Evolutionary conservation across 179 eudicot genomes (phyloP).

Genomic region (Sideroxylon spinosum): DNA sequence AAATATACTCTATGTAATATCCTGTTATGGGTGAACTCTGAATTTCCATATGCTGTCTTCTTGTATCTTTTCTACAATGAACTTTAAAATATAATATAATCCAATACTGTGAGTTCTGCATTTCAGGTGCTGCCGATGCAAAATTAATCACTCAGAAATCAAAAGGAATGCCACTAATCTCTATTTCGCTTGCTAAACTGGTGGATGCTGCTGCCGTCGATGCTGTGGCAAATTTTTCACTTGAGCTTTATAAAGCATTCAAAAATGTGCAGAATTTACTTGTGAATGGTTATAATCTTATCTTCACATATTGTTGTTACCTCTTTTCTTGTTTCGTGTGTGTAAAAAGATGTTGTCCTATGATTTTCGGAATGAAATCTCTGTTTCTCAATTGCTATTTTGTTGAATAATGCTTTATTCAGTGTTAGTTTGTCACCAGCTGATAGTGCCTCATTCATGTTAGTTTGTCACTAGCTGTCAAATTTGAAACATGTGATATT

Average conservation of each 20-base stretch:
- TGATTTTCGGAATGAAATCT: neutral
- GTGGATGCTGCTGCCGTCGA: conserved; percentile 53
- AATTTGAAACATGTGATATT: neutral
- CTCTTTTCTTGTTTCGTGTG: neutral
- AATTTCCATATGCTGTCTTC: neutral
- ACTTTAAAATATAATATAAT: neutral
- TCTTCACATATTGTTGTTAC: neutral
- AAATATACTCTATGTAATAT: neutral
- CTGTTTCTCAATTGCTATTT: neutral
- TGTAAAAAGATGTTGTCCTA: neutral
- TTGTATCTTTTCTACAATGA: conserved; percentile 1
- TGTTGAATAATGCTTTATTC: neutral
- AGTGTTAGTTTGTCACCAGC: neutral
- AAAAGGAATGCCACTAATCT: conserved; percentile 75
- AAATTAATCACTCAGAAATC: conserved; percentile 74
- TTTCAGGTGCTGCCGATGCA: conserved; percentile 53
- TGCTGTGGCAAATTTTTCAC: conserved; percentile 62
- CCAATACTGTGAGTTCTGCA: neutral
- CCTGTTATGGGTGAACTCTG: neutral
- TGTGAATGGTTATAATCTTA: conserved; percentile 37
- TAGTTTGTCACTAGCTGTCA: neutral
- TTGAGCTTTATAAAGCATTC: conserved; percentile 56
- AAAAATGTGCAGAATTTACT: conserved; percentile 39
- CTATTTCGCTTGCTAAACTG: conserved; percentile 57
- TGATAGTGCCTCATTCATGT: neutral